Percentiles rank a stretch among this genome's conserved stretches.
These are phyloP conservation scores for Saccharomyces hybrid DNA, from an alignment of 1,139 yeast species.

Conservation along the genomic window DNA sequence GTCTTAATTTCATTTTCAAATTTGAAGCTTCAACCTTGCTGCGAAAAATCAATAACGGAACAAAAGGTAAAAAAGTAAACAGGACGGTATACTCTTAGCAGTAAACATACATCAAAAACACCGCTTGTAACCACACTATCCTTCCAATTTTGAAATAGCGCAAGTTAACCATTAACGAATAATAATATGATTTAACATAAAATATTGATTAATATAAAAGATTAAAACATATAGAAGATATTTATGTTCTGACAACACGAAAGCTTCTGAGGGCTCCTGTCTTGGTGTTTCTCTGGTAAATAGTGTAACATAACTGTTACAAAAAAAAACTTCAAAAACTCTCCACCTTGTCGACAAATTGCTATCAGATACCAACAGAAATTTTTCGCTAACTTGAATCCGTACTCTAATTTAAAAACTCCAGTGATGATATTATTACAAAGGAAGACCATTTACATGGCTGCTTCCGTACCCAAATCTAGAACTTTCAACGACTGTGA, in stretches of 20 bases:
- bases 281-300: neutral
- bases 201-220: neutral
- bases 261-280: neutral
- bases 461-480: neutral
- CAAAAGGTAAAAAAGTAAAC: neutral
- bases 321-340: neutral
- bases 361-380: neutral
- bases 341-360: neutral
- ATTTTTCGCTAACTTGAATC: neutral
- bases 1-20: too few species aligned
- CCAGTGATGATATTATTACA: neutral
- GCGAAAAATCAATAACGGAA: too few species aligned
- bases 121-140: conserved; percentile 2
- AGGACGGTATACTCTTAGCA: neutral
- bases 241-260: neutral
- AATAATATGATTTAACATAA: neutral
- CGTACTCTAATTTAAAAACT: neutral
- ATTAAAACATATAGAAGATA: neutral
- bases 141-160: neutral
- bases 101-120: neutral
- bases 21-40: too few species aligned
- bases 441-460: neutral
- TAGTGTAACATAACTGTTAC: neutral
- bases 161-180: neutral
- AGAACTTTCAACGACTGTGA: neutral